Evolutionary conservation across 1,284 basidiomycete species (phyloP).

Genomic region (Apiotrichum mycotoxinovorans): DNA sequence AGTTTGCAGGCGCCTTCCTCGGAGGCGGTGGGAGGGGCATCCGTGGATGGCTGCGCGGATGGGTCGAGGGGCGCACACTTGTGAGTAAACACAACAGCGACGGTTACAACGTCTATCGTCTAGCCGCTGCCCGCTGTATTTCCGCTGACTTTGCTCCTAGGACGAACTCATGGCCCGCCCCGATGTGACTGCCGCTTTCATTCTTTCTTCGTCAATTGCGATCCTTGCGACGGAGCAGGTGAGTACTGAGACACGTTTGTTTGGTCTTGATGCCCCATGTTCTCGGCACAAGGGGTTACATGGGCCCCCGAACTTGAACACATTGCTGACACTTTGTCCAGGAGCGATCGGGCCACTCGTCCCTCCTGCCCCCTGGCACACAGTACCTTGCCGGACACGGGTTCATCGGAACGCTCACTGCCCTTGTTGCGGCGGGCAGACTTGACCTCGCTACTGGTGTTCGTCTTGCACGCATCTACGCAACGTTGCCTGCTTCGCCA

Average conservation of each 20-base stretch:
- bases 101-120: too few species aligned
- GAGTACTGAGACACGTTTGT: conserved; percentile 7
- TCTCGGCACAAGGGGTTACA: too few species aligned
- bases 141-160: conserved; percentile 23
- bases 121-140: neutral
- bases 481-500: conserved; percentile 34
- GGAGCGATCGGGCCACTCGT: conserved; percentile 32
- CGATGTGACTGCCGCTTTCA: conserved; percentile 48
- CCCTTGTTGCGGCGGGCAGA: conserved; percentile 44
- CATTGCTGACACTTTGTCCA: conserved; percentile 4
- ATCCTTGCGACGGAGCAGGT: conserved; percentile 47
- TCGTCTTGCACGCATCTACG: conserved; percentile 42
- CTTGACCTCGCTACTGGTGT: conserved; percentile 45
- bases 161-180: conserved; percentile 47
- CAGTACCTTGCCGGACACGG: conserved; percentile 48
- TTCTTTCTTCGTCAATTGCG: conserved; percentile 46
- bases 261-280: neutral
- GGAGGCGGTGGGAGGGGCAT: conserved; percentile 26
- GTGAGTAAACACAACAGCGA: conserved; percentile 21
- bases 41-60: conserved; percentile 44
- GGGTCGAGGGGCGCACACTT: conserved; percentile 46
- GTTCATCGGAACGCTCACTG: conserved; percentile 47
- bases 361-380: conserved; percentile 39
- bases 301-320: neutral
- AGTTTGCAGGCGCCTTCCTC: conserved; percentile 34